Evolutionary conservation across 495 filamentous ascomycete species (phyloP).

Genomic region (Hypoxylon fragiforme): DNA sequence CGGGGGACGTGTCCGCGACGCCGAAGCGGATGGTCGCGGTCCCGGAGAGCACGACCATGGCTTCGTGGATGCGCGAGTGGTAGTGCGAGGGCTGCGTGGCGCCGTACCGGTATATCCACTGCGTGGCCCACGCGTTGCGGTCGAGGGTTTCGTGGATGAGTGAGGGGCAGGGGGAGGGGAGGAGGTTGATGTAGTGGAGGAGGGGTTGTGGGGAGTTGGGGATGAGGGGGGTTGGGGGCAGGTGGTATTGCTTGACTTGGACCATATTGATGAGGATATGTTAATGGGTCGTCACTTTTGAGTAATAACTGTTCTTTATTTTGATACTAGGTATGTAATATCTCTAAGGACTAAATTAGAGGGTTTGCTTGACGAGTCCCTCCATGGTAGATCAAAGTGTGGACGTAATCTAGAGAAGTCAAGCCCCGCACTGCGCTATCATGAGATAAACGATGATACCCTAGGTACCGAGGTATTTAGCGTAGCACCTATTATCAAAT

Average conservation of each 20-base stretch:
- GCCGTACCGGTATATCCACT: constrained; percentile 6
- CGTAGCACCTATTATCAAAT: too few relatives aligned
- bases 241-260: background rate
- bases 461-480: too few relatives aligned
- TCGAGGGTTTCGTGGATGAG: constrained; percentile 1
- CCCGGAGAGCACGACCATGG: constrained; percentile 7
- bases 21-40: constrained; percentile 5
- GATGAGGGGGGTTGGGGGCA: constrained; percentile 1
- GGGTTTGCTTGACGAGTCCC: too few relatives aligned
- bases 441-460: too few relatives aligned
- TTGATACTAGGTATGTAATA: too few relatives aligned
- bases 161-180: background rate
- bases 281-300: too few relatives aligned
- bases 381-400: too few relatives aligned
- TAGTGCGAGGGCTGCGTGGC: background rate
- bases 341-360: too few relatives aligned
- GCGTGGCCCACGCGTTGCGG: background rate
- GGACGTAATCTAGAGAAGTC: too few relatives aligned
- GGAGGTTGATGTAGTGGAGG: background rate
- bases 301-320: too few relatives aligned
- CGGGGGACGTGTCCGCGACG: constrained; percentile 4
- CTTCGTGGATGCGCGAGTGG: constrained; percentile 3
- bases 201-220: constrained; percentile 8
- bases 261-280: constrained; percentile 8
- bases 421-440: too few relatives aligned